A percentile compares a stretch with the other conserved stretches of the same genome.
Evolutionary conservation across 192 early-diverging fungal species (phyloP).

Genomic region (Backusella tuberculispora): DNA sequence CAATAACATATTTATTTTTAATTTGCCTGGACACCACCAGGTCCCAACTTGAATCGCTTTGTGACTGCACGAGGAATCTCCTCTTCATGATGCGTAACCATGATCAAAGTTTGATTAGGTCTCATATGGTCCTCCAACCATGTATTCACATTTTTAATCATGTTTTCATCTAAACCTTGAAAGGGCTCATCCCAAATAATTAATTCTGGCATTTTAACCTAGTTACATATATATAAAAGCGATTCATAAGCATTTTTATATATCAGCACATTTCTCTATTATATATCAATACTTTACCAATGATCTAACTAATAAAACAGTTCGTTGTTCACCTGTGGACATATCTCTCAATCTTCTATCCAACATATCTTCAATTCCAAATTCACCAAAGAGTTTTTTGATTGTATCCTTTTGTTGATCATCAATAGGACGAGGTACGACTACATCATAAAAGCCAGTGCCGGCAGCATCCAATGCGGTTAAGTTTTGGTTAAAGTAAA

Average conservation of each 20-base stretch:
- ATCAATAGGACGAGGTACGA: constrained; percentile 26
- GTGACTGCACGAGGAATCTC: constrained; percentile 51
- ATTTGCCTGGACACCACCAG: constrained; percentile 18
- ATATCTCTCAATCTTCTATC: constrained; percentile 31
- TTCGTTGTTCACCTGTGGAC: constrained; percentile 57
- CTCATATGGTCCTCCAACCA: constrained; percentile 52
- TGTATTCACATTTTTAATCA: constrained; percentile 42
- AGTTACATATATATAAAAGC: not conserved
- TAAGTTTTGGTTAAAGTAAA: constrained; percentile 52
- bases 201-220: constrained; percentile 48
- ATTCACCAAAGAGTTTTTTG: constrained; percentile 27
- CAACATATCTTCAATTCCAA: constrained; percentile 28
- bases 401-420: constrained; percentile 21
- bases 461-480: constrained; percentile 45
- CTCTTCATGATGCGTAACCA: constrained; percentile 62
- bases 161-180: constrained; percentile 55
- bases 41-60: constrained; percentile 27
- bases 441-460: constrained; percentile 48
- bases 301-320: constrained; percentile 52
- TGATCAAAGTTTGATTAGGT: constrained; percentile 51
- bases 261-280: not conserved
- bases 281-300: constrained; percentile 25
- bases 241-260: not conserved
- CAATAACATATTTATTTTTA: not conserved
- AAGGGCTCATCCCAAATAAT: constrained; percentile 65